A percentile compares a stretch with the other conserved stretches of the same genome.
phyloP scores from a whole-genome alignment of 306 rosid species.

The Pterocarpus macrocarpus region DNA sequence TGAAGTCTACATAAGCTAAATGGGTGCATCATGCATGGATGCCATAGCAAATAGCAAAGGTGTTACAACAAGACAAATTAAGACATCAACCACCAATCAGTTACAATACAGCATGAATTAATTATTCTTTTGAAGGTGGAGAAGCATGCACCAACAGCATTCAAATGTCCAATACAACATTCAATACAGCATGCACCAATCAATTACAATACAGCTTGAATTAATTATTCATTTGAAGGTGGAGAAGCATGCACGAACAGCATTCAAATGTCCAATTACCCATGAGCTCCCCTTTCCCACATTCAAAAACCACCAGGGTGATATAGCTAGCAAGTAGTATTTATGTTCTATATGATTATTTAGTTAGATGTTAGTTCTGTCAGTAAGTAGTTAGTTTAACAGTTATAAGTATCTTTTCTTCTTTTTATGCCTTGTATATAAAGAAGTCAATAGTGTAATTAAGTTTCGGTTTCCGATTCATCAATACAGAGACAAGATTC shows the following conservation, averaged over 20 bases:
- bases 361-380: no score
- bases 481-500: no score
- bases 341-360: no score
- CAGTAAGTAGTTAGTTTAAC: no score
- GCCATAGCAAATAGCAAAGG: background rate
- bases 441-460: no score
- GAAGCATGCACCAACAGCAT: slow-evolving; percentile 1
- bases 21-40: no score
- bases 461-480: no score
- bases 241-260: background rate
- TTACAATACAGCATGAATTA: background rate
- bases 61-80: background rate
- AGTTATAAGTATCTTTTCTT: no score
- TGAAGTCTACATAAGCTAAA: background rate
- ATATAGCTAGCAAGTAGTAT: background rate
- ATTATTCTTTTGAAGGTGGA: background rate
- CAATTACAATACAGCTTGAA: background rate
- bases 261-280: background rate
- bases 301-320: background rate
- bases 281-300: background rate
- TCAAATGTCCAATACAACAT: background rate
- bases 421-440: no score
- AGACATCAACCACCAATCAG: background rate
- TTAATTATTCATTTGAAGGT: background rate
- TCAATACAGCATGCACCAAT: no score